These are phyloP conservation scores for cucumber (Cucumis sativus) DNA, from an alignment of 306 rosid species.

Conservation along the genomic window DNA sequence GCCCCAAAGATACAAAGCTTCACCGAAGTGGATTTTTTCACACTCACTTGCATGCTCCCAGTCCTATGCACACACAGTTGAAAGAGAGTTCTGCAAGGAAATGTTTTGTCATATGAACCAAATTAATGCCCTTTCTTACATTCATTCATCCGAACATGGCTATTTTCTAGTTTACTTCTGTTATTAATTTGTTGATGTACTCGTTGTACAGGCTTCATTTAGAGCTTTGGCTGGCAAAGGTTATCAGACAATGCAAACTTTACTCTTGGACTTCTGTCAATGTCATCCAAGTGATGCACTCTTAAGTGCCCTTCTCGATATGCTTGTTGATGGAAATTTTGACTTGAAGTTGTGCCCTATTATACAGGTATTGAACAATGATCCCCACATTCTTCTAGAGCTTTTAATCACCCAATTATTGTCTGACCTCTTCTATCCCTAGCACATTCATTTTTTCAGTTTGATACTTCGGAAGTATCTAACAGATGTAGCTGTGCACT, in stretches of 20 bases:
- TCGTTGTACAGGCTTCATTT: conserved; percentile 59
- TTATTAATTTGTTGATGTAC: conserved; percentile 6
- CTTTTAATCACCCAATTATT: conserved; percentile 14
- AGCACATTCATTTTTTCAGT: neutral
- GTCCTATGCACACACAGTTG: neutral
- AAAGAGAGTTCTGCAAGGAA: neutral
- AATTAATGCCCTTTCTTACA: neutral
- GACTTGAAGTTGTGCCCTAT: conserved; percentile 56
- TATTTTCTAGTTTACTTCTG: conserved; percentile 1
- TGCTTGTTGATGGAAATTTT: conserved; percentile 94
- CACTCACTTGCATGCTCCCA: too few species aligned
- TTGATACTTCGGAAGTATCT: neutral
- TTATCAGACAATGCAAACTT: conserved; percentile 82
- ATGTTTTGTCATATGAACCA: neutral
- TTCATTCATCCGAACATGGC: neutral
- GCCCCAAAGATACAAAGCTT: too few species aligned
- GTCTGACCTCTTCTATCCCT: conserved; percentile 1
- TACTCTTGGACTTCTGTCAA: conserved; percentile 79
- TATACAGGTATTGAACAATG: conserved; percentile 54
- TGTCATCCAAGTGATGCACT: conserved; percentile 66
- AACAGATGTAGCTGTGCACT: neutral
- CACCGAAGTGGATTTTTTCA: too few species aligned
- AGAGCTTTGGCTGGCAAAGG: conserved; percentile 94
- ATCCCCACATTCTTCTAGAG: conserved; percentile 14
- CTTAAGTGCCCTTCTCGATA: conserved; percentile 67